These are phyloP conservation scores for Carex littledalei DNA, from an alignment of 176 grass and related monocot species.

Conservation along the genomic window DNA sequence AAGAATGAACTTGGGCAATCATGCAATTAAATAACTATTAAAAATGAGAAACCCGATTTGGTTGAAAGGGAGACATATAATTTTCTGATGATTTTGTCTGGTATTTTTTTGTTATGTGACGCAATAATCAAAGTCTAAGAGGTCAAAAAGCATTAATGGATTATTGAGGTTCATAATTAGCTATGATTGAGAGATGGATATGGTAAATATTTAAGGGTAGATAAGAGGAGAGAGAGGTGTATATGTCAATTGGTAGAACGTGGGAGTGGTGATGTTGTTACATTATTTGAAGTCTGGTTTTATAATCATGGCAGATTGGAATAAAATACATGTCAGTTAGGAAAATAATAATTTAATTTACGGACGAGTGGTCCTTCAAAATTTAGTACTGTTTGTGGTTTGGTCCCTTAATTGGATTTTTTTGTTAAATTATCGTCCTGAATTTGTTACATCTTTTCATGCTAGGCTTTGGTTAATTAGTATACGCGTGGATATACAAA, in stretches of 20 bases:
- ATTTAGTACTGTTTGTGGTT: neutral
- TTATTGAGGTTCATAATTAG: slow-evolving; percentile 1
- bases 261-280: slow-evolving; percentile 26
- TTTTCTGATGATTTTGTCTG: slow-evolving; percentile 16
- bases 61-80: neutral
- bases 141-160: slow-evolving; percentile 16
- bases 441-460: neutral
- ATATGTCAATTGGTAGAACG: slow-evolving; percentile 28
- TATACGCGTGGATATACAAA: neutral
- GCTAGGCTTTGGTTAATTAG: neutral
- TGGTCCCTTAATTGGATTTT: neutral
- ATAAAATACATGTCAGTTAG: slow-evolving; percentile 20
- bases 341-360: slow-evolving; percentile 11
- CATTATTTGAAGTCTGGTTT: slow-evolving; percentile 20
- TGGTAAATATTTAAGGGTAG: slow-evolving; percentile 15
- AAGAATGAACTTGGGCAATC: slow-evolving; percentile 11
- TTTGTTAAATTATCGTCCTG: neutral
- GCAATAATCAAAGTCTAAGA: slow-evolving; percentile 21
- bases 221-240: neutral
- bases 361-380: neutral
- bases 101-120: slow-evolving; percentile 14
- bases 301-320: slow-evolving; percentile 16
- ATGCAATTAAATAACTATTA: slow-evolving; percentile 20
- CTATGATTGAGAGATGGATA: slow-evolving; percentile 14
- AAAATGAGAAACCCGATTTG: neutral